phyloP scores from a whole-genome alignment of 2,329 filamentous ascomycete species.

The Bretziella fagacearum region DNA sequence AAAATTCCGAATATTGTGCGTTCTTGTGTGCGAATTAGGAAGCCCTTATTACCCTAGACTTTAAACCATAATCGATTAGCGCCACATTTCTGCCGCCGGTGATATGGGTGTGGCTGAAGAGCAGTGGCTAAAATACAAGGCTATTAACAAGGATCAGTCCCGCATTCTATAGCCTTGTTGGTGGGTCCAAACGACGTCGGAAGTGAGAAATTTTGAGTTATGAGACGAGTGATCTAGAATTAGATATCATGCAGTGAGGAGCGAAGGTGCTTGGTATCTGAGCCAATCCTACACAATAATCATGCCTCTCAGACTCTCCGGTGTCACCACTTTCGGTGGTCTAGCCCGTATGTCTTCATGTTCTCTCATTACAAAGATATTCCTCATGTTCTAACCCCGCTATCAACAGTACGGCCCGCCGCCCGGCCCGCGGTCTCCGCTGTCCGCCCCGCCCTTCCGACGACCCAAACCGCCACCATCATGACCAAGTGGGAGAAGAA shows the following conservation, averaged over 20 bases:
- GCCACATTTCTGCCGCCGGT: background rate
- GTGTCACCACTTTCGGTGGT: conserved; percentile 40
- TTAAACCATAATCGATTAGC: background rate
- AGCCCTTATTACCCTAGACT: conserved; percentile 14
- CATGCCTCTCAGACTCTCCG: conserved; percentile 53
- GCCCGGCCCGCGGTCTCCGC: conserved; percentile 28
- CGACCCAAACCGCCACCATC: conserved; percentile 47
- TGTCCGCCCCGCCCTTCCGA: conserved; percentile 31
- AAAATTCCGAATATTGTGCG: conserved; percentile 14
- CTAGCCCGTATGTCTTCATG: conserved; percentile 37
- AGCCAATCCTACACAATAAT: conserved; percentile 17
- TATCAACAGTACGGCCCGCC: conserved; percentile 45
- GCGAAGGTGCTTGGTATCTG: conserved; percentile 2
- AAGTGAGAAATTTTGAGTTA: conserved; percentile 15
- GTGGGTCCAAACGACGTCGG: conserved; percentile 10
- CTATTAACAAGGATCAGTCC: conserved; percentile 8
- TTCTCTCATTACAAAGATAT: conserved; percentile 16
- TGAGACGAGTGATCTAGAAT: conserved; percentile 6
- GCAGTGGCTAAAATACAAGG: conserved; percentile 5
- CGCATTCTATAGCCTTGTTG: conserved; percentile 9
- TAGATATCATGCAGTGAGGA: conserved; percentile 5
- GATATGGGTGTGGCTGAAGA: background rate
- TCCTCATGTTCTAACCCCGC: conserved; percentile 7
- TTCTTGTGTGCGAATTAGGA: conserved; percentile 9
- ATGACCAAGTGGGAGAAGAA: conserved; percentile 43